These are phyloP conservation scores for Phaeoacremonium minimum DNA, from an alignment of 2,329 filamentous ascomycete species.

Conservation along the genomic window DNA sequence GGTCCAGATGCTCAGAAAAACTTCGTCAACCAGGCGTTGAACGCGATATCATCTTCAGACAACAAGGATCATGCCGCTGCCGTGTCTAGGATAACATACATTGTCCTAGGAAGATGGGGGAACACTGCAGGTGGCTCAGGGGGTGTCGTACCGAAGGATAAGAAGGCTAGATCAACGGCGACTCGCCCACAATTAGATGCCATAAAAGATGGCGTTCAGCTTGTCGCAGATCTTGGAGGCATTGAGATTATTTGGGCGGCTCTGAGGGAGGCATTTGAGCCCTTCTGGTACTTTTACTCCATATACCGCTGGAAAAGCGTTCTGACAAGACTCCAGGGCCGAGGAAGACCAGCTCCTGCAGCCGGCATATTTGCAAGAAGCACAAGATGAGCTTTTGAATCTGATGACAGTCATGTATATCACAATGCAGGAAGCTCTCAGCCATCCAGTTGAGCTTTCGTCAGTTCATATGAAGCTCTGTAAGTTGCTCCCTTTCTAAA, in stretches of 20 bases:
- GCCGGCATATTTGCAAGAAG: slow-evolving; percentile 39
- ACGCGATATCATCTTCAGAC: slow-evolving; percentile 33
- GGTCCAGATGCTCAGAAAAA: slow-evolving; percentile 47
- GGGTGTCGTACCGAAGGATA: slow-evolving; percentile 27
- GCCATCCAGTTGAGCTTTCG: slow-evolving; percentile 43
- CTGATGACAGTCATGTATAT: slow-evolving; percentile 62
- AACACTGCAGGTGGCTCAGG: slow-evolving; percentile 56
- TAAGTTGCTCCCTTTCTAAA: slow-evolving; percentile 27
- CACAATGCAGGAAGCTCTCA: slow-evolving; percentile 51
- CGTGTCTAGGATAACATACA: slow-evolving; percentile 54
- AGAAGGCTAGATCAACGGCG: slow-evolving; percentile 43
- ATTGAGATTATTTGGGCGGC: slow-evolving; percentile 47
- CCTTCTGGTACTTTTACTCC: slow-evolving; percentile 41
- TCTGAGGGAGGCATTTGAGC: slow-evolving; percentile 43
- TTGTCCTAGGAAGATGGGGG: slow-evolving; percentile 67
- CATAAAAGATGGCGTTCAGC: slow-evolving; percentile 50
- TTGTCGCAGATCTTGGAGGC: slow-evolving; percentile 47
- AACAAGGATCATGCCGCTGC: slow-evolving; percentile 44
- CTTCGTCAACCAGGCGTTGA: slow-evolving; percentile 55
- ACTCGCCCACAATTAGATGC: slow-evolving; percentile 53
- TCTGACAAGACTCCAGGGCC: slow-evolving; percentile 27
- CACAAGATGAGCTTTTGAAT: slow-evolving; percentile 57
- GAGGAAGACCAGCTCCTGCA: slow-evolving; percentile 38
- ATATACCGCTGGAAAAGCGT: neutral
- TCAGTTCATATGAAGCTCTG: slow-evolving; percentile 43